Evolutionary conservation across 2,329 filamentous ascomycete genomes (phyloP), one percentile per base, ranked within the genome.

Genomic region (Akanthomyces lecanii): DNA sequence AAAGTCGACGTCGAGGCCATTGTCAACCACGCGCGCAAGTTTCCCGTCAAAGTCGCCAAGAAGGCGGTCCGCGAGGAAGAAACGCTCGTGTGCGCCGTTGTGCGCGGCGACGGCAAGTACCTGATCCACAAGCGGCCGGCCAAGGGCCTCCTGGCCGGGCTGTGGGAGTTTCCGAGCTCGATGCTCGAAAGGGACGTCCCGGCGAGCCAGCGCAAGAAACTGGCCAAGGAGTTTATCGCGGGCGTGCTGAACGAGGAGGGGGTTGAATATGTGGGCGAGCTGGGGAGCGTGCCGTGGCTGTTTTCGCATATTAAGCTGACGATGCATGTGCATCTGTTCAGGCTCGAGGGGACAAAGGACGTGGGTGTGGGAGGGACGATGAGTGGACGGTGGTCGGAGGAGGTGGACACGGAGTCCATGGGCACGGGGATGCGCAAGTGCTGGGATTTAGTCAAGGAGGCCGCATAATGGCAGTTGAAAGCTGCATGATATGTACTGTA

Each of bases 361-460:
- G 61, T 47, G 0, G 45, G 50, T 5, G 62, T 50, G 0, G 40
- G 45, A 12, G 53, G 38, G 0, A 60, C 58, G 1, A 48, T 44
- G 7, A 82, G 80, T 76, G 38, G 28, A 11, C 74, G 75, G 1
- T 73, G 75, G 28, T 71, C 70, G 1, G 68, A 71, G 3, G 73
- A 75, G 8, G 73, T 83, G 1, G 81, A 84, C 2, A 69, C 67
- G 1, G 80, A 82, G 68, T 82, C 81, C 0, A 85, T 85, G 82
- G 82, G 83, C 0, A 85, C 82, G 0, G 83, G 83, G 0, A 85
- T 85, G 82, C 76, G 79, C 44, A 84, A 83, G 67, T 85, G 83
- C 69, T 85, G 82, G 82, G 71, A 76, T 2, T 70, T 84, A 58
- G 75, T 75, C 4, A 71, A 71, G 58, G 71, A 72, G 48, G 56